Evolutionary conservation across 352 stramenopile genomes (phyloP).

Genomic region (Saprolegnia parasitica): DNA sequence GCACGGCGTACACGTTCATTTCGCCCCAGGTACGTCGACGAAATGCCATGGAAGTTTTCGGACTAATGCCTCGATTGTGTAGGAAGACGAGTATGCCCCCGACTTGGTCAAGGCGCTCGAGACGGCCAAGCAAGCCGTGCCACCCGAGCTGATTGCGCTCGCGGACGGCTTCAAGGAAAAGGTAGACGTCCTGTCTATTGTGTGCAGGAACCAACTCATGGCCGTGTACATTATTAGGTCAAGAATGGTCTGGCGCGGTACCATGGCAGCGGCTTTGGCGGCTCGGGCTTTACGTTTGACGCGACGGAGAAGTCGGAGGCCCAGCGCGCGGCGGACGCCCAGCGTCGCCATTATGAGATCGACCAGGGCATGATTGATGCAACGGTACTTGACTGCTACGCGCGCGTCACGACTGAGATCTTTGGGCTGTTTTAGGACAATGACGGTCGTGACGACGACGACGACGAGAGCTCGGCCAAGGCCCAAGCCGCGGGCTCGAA

Average conservation of each 20-base stretch:
- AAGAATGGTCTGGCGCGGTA: constrained; percentile 93
- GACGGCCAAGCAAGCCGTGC: constrained; percentile 71
- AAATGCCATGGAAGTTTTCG: too few relatives aligned
- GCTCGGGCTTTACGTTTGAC: constrained; percentile 96
- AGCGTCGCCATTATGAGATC: constrained; percentile 87
- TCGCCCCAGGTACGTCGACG: constrained; percentile 81
- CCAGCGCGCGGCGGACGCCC: constrained; percentile 89
- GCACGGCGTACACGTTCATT: constrained; percentile 99
- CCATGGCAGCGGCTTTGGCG: constrained; percentile 95
- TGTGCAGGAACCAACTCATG: neutral
- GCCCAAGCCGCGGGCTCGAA: constrained; percentile 29
- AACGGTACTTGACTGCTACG: constrained; percentile 33
- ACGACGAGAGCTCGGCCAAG: constrained; percentile 51
- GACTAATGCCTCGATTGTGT: constrained; percentile 16
- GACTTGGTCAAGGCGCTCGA: constrained; percentile 97
- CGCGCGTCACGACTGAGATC: neutral
- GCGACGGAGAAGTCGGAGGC: constrained; percentile 95
- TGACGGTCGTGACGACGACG: constrained; percentile 50
- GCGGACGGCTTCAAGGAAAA: constrained; percentile 96
- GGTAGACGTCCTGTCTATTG: constrained; percentile 30
- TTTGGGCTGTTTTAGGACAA: constrained; percentile 38
- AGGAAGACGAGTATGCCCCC: constrained; percentile 97
- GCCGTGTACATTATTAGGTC: constrained; percentile 45
- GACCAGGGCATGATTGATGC: constrained; percentile 79
- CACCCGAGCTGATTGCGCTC: constrained; percentile 85